phyloP scores from a whole-genome alignment of 345 rosid genomes.

The Salix koriyanagi region DNA sequence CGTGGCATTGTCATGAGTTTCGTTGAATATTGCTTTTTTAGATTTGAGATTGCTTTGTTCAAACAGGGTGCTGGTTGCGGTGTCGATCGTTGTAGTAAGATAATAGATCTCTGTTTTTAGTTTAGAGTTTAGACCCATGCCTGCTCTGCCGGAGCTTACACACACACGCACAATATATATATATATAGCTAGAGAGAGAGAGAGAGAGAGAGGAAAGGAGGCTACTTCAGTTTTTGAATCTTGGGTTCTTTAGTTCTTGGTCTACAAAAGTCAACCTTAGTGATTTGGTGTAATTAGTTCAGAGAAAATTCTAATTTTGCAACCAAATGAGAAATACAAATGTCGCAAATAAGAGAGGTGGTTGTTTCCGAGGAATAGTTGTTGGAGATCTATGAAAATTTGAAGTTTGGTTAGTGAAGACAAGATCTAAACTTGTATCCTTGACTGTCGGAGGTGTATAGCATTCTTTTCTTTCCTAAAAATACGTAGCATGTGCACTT shows the following conservation, averaged over 20 bases:
- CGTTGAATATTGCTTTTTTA: neutral
- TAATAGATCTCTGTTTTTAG: slow-evolving; percentile 11
- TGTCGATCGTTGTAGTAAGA: neutral
- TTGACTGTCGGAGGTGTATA: neutral
- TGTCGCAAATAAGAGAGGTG: neutral
- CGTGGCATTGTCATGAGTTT: slow-evolving; percentile 4
- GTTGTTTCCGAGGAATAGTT: neutral
- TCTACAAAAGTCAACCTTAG: neutral
- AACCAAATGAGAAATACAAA: neutral
- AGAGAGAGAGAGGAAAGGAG: no score
- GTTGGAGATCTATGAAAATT: neutral
- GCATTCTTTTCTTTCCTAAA: no score
- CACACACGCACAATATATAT: no score
- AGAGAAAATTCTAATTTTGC: neutral
- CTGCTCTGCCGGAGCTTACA: neutral
- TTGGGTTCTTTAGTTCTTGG: neutral
- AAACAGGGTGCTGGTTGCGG: neutral
- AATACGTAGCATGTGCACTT: no score
- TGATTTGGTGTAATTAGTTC: neutral
- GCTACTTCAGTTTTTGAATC: neutral
- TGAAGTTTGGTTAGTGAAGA: neutral
- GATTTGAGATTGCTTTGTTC: neutral
- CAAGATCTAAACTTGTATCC: neutral
- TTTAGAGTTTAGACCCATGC: neutral
- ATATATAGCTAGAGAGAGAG: no score